Percentiles rank a stretch among this genome's conserved stretches.
These are phyloP conservation scores for Eutrema yunnanense DNA, from an alignment of 345 rosid species.

Conservation along the genomic window DNA sequence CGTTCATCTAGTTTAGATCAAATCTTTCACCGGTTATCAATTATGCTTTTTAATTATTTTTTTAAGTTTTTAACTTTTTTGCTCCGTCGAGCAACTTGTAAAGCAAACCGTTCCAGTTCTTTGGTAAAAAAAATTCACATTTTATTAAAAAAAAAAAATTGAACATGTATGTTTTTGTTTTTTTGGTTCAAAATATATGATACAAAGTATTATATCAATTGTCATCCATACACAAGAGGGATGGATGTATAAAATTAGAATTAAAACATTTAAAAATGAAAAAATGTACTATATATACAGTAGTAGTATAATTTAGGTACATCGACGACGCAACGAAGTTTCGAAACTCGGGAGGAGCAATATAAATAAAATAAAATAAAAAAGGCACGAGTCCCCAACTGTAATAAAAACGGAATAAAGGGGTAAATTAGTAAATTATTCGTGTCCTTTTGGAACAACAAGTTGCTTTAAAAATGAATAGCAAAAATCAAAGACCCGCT, in stretches of 20 bases:
- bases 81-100: too few relatives aligned
- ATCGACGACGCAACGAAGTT: slow-evolving; percentile 23
- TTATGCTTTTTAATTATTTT: too few relatives aligned
- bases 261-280: neutral
- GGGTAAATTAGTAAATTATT: slow-evolving; percentile 12
- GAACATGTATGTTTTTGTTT: too few relatives aligned
- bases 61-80: too few relatives aligned
- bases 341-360: slow-evolving; percentile 23
- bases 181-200: neutral
- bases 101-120: too few relatives aligned
- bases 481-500: slow-evolving; percentile 23
- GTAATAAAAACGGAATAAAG: slow-evolving; percentile 8
- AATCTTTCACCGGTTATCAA: too few relatives aligned
- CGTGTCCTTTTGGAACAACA: slow-evolving; percentile 20
- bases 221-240: neutral
- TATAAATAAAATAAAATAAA: neutral
- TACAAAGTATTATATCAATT: neutral
- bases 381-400: slow-evolving; percentile 31
- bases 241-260: neutral
- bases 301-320: neutral
- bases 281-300: neutral
- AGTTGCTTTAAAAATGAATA: slow-evolving; percentile 27
- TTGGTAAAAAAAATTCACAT: too few relatives aligned
- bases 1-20: too few relatives aligned
- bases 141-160: too few relatives aligned